Evolutionary conservation across 345 rosid genomes (phyloP).

Genomic region (Hevea brasiliensis): DNA sequence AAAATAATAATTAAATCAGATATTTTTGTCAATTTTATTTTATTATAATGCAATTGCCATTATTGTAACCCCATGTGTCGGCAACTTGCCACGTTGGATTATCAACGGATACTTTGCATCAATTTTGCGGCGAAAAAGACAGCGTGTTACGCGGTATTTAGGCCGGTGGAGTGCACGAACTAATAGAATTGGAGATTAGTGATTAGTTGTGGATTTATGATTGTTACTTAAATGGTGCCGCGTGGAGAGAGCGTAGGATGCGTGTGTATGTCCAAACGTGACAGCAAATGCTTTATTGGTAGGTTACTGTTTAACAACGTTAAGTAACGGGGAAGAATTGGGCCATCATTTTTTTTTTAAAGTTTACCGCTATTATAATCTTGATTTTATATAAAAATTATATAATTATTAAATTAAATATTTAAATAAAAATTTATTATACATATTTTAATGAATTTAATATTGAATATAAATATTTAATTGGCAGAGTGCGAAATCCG

Average conservation of each 20-base stretch:
- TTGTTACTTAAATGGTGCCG: background rate
- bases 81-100: conserved; percentile 29
- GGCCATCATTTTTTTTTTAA: too few relatives aligned
- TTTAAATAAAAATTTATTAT: too few relatives aligned
- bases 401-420: too few relatives aligned
- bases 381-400: too few relatives aligned
- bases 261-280: background rate
- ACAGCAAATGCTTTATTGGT: background rate
- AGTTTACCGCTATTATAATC: too few relatives aligned
- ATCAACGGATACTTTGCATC: conserved; percentile 31
- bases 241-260: conserved; percentile 15
- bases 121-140: background rate
- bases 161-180: background rate
- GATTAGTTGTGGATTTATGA: background rate
- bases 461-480: too few relatives aligned
- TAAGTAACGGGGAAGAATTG: too few relatives aligned
- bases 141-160: background rate
- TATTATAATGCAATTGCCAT: background rate
- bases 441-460: too few relatives aligned
- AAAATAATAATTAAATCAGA: background rate
- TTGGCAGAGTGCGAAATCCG: too few relatives aligned
- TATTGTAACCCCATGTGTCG: conserved; percentile 10
- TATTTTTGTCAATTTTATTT: too few relatives aligned
- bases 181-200: background rate
- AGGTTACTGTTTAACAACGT: too few relatives aligned